Base-by-base conservation (phyloP, 805 yeast genomes). In the Candida schatavii region DNA sequence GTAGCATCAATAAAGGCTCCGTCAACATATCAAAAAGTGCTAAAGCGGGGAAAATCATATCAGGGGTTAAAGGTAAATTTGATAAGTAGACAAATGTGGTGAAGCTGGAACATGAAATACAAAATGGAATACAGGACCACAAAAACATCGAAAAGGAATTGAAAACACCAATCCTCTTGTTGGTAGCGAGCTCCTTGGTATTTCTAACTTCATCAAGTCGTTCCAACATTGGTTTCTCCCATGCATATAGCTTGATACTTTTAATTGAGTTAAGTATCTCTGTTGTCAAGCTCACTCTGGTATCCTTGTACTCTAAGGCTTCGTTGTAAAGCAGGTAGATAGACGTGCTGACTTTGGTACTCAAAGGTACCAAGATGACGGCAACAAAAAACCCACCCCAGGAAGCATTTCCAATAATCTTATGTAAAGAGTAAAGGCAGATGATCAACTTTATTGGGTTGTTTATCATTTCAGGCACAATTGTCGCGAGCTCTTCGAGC, bases 151-250 rank as follows among this genome's bases (percentile, higher is more conserved):
- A 48, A 35, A 59, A 51, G 3, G 73, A 61, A 39, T 57, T 64
- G 37, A 52, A 54, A 26, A 66, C 52, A 23, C 72, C 72, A 28
- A 64, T 57, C 36, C 49, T 54, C 37, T 51, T 56, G 32, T 50
- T 46, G n/a, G 52, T 54, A 19, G 43, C 41, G 41, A 68, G 55
- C 44, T 68, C 72, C 45, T 63, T 59, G 15, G 55, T 56, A 46
- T 66, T 63, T 57, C 74, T 59, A 27, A 68, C 50, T 2, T 51
- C 56, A 39, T 49, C 51, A 29, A 68, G 55, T 37, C 59, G 57
- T 25, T 53, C 48, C 43, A 67, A 48, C 68, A 68, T 66, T 18
- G 73, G 72, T 25, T 47, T 46, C 44, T 68, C 74, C 74, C 74
- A 68, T 2, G 72, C 61, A 46, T 68, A 68, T 30, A 68, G 57